Conservation (phyloP, 2,329 filamentous ascomycete species). For the Hymenoscyphus salicellus region DNA sequence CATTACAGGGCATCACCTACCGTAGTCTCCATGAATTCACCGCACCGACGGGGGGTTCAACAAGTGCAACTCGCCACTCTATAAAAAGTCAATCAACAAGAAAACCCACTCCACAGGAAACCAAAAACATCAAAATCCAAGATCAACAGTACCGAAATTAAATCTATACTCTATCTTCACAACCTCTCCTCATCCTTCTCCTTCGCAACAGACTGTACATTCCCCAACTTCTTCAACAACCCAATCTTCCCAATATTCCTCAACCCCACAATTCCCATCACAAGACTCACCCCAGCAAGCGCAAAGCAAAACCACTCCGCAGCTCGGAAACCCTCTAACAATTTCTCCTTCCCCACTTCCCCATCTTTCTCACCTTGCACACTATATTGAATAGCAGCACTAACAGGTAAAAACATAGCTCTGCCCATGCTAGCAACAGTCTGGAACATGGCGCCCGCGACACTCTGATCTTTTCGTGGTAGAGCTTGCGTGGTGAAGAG, state of each 20-base stretch:
- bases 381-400: constrained; percentile 62
- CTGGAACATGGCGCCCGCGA: constrained; percentile 67
- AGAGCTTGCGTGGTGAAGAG: constrained; percentile 64
- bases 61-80: no score
- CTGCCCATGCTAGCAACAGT: constrained; percentile 63
- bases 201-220: constrained; percentile 22
- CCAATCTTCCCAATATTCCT: constrained; percentile 33
- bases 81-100: no score
- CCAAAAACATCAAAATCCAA: no score
- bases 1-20: no score
- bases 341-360: constrained; percentile 11
- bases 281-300: constrained; percentile 17
- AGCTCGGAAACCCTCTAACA: constrained; percentile 23
- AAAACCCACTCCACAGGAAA: no score
- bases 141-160: no score
- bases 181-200: constrained; percentile 12
- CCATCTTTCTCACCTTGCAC: constrained; percentile 51
- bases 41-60: no score
- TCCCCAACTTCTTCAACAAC: constrained; percentile 29
- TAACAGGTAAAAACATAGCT: constrained; percentile 63
- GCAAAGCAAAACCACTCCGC: constrained; percentile 30
- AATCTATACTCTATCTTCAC: no score
- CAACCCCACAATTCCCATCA: constrained; percentile 21
- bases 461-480: constrained; percentile 60
- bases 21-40: no score